phyloP scores from a whole-genome alignment of 192 early-diverging fungal species.

The Entophlyctis luteolus region DNA sequence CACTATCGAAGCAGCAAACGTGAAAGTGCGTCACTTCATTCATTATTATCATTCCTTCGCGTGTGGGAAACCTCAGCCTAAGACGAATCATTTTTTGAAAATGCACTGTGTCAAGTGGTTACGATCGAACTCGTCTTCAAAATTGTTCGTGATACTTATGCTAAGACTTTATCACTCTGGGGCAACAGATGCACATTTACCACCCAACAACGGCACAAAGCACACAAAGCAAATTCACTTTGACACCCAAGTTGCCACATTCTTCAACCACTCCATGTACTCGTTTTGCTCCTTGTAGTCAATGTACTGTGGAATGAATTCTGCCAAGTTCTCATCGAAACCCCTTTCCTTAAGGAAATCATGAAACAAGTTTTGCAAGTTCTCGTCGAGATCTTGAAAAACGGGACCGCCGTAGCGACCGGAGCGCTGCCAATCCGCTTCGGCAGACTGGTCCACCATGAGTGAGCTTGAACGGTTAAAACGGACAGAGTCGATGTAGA shows the following conservation, averaged over 20 bases:
- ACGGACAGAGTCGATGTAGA: constrained; percentile 79
- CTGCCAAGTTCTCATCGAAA: constrained; percentile 74
- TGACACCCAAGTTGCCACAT: constrained; percentile 74
- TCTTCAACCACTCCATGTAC: constrained; percentile 82
- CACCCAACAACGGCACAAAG: too few species aligned
- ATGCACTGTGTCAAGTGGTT: too few species aligned
- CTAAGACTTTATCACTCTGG: too few species aligned
- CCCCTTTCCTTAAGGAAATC: constrained; percentile 75
- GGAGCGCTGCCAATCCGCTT: constrained; percentile 85
- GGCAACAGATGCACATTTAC: too few species aligned
- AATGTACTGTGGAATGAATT: constrained; percentile 84
- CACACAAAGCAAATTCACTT: constrained; percentile 34
- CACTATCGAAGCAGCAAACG: too few species aligned
- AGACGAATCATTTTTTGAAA: too few species aligned
- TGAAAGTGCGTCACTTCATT: too few species aligned
- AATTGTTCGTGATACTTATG: too few species aligned
- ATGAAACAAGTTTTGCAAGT: constrained; percentile 52
- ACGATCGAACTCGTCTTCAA: too few species aligned
- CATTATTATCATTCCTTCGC: too few species aligned
- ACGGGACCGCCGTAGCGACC: constrained; percentile 86
- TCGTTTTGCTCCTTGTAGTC: constrained; percentile 94
- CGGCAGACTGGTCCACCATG: constrained; percentile 61
- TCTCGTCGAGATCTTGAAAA: constrained; percentile 86
- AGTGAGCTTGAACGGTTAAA: constrained; percentile 63
- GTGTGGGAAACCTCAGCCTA: too few species aligned